These are phyloP conservation scores for Asterochloris sp. DNA, from an alignment of 139 green algal species.

Conservation along the genomic window DNA sequence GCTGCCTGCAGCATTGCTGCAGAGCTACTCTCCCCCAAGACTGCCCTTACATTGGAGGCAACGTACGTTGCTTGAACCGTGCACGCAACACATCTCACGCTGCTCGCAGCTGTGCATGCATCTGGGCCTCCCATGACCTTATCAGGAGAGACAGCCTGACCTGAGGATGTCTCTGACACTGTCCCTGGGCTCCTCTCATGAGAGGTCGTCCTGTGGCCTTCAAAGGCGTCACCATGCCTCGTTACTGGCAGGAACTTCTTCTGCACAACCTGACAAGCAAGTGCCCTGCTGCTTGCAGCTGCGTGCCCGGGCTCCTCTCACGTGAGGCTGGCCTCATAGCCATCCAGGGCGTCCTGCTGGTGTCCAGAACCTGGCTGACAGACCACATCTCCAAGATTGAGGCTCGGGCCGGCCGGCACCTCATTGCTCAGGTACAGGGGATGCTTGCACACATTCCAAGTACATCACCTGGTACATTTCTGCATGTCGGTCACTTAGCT, in stretches of 20 bases:
- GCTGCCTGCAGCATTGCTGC: too few species aligned
- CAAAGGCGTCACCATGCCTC: background rate
- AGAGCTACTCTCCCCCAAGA: too few species aligned
- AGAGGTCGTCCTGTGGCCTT: background rate
- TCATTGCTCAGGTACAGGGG: conserved; percentile 25
- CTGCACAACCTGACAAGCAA: background rate
- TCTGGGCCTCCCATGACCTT: too few species aligned
- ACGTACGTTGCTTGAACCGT: too few species aligned
- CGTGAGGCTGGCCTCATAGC: conserved; percentile 70
- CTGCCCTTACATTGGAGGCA: too few species aligned
- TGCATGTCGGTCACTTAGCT: background rate
- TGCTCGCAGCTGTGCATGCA: too few species aligned
- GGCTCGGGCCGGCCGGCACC: conserved; percentile 40
- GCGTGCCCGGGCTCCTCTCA: conserved; percentile 62
- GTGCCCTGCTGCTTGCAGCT: conserved; percentile 43
- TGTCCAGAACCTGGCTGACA: conserved; percentile 82
- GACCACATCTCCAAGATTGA: conserved; percentile 74
- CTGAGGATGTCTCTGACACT: background rate
- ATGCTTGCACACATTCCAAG: background rate
- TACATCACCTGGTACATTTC: background rate
- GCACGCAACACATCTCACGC: too few species aligned
- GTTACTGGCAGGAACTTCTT: background rate
- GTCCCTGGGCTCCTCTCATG: background rate
- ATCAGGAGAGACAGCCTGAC: too few species aligned
- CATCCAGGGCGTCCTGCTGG: conserved; percentile 64